Evolutionary conservation across 345 rosid genomes (phyloP), one percentile per base, ranked within the genome.

Genomic region (Abelmoschus esculentus): DNA sequence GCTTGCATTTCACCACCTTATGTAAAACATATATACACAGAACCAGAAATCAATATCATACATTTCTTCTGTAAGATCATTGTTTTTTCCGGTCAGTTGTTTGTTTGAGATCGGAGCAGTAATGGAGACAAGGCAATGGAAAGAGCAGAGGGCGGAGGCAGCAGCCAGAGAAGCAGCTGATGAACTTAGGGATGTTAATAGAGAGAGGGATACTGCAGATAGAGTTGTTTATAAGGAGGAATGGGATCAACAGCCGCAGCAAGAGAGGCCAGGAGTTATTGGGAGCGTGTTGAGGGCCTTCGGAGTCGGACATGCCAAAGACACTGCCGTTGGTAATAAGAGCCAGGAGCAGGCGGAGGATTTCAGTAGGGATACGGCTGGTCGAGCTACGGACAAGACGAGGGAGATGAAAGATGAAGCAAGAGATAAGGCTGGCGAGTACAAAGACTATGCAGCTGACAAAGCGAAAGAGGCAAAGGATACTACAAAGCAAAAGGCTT

Each of bases 231-330:
- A 15, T 0, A 67, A 7, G 46, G 58, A 22, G 55, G 59, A 26
- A 42, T 29, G 14, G 17, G 76, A 75, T 8, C 49, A 56, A 44
- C 80, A 70, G 19, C 76, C 63, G 0, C 84, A 67, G 5, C 82
- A 83, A 49, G 79, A 83, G 44, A 82, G 77, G 46, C 87, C 84
- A 0, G 91, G 95, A 0, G 79, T 88, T 31, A 73, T 90, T 61
- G 95, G 87, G 7, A 84, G 87, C 0, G 80, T 92, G 66, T 56
- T 90, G 22, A 78, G 75, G 63, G 86, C 85, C 3, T 86, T 92
- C 50, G 88, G 78, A 74, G 86, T 92, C 50, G 88, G 78, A 74
- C 87, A 86, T 9, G 96, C 87, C 0, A 90, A 81, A 66, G 92
- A 83, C 1, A 90, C 82, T 0, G 86, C 83, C 7, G 82, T 84